Evolutionary conservation across 768 basidiomycete species (phyloP).

Genomic region (Mrakia frigida): DNA sequence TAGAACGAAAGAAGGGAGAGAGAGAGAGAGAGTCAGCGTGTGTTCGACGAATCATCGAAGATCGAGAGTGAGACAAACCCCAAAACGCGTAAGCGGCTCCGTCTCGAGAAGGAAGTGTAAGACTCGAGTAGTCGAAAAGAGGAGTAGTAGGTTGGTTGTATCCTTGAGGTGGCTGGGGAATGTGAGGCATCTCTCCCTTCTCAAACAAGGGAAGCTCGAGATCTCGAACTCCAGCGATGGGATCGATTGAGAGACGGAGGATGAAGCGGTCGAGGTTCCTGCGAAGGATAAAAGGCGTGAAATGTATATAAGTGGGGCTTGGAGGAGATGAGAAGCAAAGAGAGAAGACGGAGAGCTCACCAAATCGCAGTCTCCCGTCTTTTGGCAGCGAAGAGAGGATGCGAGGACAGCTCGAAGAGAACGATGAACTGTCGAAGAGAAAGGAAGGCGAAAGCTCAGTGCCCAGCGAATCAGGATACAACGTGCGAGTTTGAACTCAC

Average conservation of each 20-base stretch:
- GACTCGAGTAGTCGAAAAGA: not conserved
- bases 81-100: not conserved
- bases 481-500: not conserved
- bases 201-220: not conserved
- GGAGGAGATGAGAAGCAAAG: not conserved
- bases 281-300: not conserved
- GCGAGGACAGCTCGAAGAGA: not conserved
- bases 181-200: constrained; percentile 8
- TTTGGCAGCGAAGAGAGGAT: not conserved
- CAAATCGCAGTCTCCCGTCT: not conserved
- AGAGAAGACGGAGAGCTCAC: not conserved
- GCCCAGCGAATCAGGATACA: not conserved
- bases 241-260: not conserved
- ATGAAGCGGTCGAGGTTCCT: not conserved
- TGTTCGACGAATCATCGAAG: not conserved
- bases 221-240: not conserved
- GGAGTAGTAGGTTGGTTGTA: not conserved
- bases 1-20: not conserved
- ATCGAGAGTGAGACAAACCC: not conserved
- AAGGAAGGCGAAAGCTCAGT: not conserved
- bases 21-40: not conserved
- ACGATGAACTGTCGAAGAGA: not conserved
- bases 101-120: not conserved
- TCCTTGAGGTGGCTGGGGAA: not conserved
- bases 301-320: not conserved